Base-by-base conservation (phyloP, 1,284 basidiomycete species). In the Butyriboletus regius region DNA sequence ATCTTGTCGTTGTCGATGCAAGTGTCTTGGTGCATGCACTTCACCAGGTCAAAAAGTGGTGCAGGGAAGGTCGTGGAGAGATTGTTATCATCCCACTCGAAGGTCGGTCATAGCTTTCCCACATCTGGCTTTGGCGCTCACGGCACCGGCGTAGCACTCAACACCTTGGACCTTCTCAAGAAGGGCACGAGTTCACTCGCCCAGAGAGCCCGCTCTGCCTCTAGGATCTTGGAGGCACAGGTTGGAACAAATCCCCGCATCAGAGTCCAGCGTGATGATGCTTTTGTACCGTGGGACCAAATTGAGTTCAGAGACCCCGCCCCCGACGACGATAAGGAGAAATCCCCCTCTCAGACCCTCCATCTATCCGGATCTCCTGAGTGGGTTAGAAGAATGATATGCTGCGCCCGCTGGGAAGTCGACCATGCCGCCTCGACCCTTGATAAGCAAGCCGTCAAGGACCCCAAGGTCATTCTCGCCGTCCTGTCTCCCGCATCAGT, bases 111-210 rank as follows among this genome's bases (percentile, higher is more conserved):
- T 33, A 5, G 7, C 28, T 24, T 26, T 41, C 39, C 22, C 18
- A 34, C 32, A 8, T 31, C 9, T 28, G 4, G 8, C 13, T 32
- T 46, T 42, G 29, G 8, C 37, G 26, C 60, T 65, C 46, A 67
- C 32, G 7, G 28, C 20, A 45, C 32, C 24, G 29, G 20, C 31
- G 1, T 62, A 92, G 91, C 87, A 6, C 76, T 95, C 29, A 91
- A 91, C 62, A 95, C 91, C 0, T 79, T 96, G n/a, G 92, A 96
- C 66, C 73, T 94, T 6, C 79, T 95, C 58, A 96, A 96, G 76
- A 95, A 94, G 66, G 91, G 91, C 2, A 82, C 82, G 0, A 84
- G 76, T 31, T 70, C 79, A 0, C 76, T 91, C 18, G 90, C 91
- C 0, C 81, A 87, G 58, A 83, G 85, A 14, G 91, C 91, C 4